These are phyloP conservation scores for Hirsutella rhossiliensis DNA, from an alignment of 2,329 filamentous ascomycete genomes.

Conservation along the genomic window DNA sequence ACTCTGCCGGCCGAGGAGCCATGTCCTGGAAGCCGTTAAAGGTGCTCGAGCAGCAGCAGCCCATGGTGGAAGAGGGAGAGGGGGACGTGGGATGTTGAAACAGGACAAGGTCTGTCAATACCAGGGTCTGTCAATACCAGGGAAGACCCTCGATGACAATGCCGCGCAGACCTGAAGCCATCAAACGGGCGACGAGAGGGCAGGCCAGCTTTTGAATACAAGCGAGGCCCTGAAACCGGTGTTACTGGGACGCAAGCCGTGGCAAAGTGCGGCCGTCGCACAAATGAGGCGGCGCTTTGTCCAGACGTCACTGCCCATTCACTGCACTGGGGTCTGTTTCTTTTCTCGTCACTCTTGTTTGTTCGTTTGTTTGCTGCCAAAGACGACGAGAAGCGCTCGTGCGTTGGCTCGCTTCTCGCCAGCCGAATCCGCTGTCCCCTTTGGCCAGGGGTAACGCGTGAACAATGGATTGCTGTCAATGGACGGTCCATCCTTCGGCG, in stretches of 20 bases:
- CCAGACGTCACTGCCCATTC: background rate
- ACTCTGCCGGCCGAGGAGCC: slow-evolving; percentile 1
- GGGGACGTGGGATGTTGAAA: background rate
- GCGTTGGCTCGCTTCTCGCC: no score
- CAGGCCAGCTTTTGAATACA: background rate
- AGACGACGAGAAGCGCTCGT: no score
- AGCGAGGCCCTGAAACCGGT: background rate
- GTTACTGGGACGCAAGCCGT: background rate
- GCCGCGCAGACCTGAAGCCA: no score
- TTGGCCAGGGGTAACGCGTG: no score
- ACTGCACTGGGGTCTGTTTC: no score
- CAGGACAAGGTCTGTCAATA: background rate
- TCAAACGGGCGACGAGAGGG: background rate
- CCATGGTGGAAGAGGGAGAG: background rate
- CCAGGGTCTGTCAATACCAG: background rate
- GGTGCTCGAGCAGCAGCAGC: slow-evolving; percentile 3
- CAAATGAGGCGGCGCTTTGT: background rate
- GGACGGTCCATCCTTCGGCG: no score
- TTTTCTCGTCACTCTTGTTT: no score
- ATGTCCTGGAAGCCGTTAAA: slow-evolving; percentile 6
- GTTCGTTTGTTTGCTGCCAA: no score
- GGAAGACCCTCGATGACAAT: no score
- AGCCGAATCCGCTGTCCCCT: no score
- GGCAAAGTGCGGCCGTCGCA: background rate
- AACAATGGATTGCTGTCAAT: no score